Evolutionary conservation across 129 eudicot species (phyloP).

Genomic region (Dittrichia graveolens): DNA sequence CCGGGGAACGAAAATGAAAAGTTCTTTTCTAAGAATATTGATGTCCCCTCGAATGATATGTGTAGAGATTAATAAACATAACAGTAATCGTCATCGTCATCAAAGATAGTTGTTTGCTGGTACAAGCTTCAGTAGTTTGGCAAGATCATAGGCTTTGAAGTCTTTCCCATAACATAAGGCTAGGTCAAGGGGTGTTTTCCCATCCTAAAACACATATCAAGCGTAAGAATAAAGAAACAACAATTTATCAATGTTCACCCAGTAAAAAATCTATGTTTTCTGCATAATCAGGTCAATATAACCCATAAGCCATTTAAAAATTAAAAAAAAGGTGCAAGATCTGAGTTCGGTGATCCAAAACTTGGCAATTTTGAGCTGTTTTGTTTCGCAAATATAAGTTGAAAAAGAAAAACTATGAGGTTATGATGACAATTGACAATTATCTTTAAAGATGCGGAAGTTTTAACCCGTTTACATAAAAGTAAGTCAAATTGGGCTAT

Average conservation of each 20-base stretch:
- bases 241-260: not conserved
- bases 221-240: not conserved
- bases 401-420: no score
- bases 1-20: conserved; percentile 7
- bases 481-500: no score
- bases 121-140: conserved; percentile 84
- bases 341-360: not conserved
- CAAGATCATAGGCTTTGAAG: conserved; percentile 83
- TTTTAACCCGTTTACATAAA: no score
- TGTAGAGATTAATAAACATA: not conserved
- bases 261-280: not conserved
- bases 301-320: not conserved
- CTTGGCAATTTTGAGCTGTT: not conserved
- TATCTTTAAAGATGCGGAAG: no score
- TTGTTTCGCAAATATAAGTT: conserved; percentile 1
- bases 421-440: no score
- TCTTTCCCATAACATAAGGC: conserved; percentile 90
- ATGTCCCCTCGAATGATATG: not conserved
- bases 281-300: not conserved
- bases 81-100: conserved; percentile 15
- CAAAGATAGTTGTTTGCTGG: conserved; percentile 53
- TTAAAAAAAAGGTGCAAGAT: not conserved
- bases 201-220: conserved; percentile 55
- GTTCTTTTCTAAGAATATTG: not conserved
- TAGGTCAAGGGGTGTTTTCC: conserved; percentile 72